Evolutionary conservation across 805 yeast genomes (phyloP).

Genomic region (Brettanomyces sp.): DNA sequence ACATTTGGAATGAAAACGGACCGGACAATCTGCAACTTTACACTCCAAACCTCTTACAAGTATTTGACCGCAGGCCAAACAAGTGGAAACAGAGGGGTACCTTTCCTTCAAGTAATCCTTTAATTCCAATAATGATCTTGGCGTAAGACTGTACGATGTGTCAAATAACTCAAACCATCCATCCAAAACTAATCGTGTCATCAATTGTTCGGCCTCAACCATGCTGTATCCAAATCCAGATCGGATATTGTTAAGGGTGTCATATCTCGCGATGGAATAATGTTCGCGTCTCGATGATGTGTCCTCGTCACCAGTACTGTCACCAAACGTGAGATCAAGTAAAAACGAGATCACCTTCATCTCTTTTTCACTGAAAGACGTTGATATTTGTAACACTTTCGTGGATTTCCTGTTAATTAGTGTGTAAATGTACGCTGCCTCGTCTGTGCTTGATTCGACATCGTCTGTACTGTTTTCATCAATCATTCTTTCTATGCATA

Average conservation of each 20-base stretch:
- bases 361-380: slow-evolving; percentile 27
- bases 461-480: slow-evolving; percentile 1
- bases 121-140: slow-evolving; percentile 39
- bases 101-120: slow-evolving; percentile 33
- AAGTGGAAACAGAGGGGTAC: slow-evolving; percentile 24
- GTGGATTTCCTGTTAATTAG: slow-evolving; percentile 33
- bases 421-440: slow-evolving; percentile 22
- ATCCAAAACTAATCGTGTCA: slow-evolving; percentile 32
- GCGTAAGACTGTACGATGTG: slow-evolving; percentile 29
- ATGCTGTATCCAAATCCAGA: slow-evolving; percentile 7
- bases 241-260: slow-evolving; percentile 8
- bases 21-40: slow-evolving; percentile 23
- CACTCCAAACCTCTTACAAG: slow-evolving; percentile 45
- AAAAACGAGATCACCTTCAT: slow-evolving; percentile 38
- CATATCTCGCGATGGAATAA: slow-evolving; percentile 28
- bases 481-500: not conserved
- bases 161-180: slow-evolving; percentile 42
- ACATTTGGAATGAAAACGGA: slow-evolving; percentile 43
- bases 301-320: slow-evolving; percentile 11
- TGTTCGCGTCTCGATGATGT: slow-evolving; percentile 8
- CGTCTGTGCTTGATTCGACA: not conserved
- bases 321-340: slow-evolving; percentile 27
- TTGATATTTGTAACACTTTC: slow-evolving; percentile 28
- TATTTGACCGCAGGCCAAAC: slow-evolving; percentile 43
- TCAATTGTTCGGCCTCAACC: slow-evolving; percentile 29